Conservation (phyloP, 2,329 filamentous ascomycete genomes). For the Xylariaceae sp. region DNA sequence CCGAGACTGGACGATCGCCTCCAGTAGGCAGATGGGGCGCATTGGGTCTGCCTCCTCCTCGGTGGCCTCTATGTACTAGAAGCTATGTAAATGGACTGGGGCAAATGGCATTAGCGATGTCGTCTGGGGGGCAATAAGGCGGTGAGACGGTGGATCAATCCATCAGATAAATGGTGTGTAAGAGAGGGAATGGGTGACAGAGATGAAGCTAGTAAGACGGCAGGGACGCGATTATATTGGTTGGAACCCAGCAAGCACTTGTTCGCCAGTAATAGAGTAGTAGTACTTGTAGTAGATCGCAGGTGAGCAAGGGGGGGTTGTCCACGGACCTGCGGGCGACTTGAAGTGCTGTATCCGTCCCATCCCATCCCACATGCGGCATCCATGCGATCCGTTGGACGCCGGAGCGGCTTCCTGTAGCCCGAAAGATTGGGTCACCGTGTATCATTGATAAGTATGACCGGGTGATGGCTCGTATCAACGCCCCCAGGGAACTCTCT, state of each 20-base stretch:
- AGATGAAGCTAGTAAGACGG: not conserved
- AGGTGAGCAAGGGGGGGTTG: not conserved
- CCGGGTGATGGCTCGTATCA: slow-evolving; percentile 22
- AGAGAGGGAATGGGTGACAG: slow-evolving; percentile 10
- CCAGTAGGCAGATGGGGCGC: slow-evolving; percentile 22
- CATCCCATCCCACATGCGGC: slow-evolving; percentile 16
- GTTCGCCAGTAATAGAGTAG: too few species aligned
- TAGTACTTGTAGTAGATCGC: too few species aligned
- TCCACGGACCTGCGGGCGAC: too few species aligned
- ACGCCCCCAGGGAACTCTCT: slow-evolving; percentile 6
- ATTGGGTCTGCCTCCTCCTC: slow-evolving; percentile 13
- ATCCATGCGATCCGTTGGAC: slow-evolving; percentile 18
- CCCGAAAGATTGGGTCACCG: slow-evolving; percentile 20
- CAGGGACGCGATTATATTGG: not conserved
- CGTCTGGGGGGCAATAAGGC: slow-evolving; percentile 22
- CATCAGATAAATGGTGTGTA: slow-evolving; percentile 16
- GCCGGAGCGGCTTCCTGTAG: slow-evolving; percentile 25
- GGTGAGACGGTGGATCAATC: slow-evolving; percentile 30
- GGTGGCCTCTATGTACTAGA: not conserved
- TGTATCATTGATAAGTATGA: slow-evolving; percentile 9
- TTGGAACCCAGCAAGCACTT: not conserved
- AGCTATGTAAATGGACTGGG: not conserved
- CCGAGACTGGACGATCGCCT: slow-evolving; percentile 33
- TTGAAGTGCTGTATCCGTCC: slow-evolving; percentile 12
- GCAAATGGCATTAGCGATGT: not conserved